Evolutionary conservation across 164 flowering plant species (phyloP).

Genomic region (Saururus chinensis): DNA sequence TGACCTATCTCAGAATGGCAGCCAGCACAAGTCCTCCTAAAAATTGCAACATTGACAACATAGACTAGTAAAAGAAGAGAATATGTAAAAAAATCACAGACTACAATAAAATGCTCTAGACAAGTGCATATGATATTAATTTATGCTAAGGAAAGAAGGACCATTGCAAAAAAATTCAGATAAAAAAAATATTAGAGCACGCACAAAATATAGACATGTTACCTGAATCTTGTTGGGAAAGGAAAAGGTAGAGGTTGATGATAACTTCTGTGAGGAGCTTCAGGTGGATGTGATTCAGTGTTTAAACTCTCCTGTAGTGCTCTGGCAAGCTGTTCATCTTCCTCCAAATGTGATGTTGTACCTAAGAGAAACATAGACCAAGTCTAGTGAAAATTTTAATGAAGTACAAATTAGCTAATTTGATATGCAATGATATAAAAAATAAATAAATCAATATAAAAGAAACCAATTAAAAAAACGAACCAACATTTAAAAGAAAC

Average conservation of each 20-base stretch:
- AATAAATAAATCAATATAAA: neutral
- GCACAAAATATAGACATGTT: neutral
- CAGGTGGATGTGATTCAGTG: slow-evolving; percentile 36
- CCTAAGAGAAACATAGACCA: slow-evolving; percentile 18
- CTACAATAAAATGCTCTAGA: no score
- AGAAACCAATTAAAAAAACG: neutral
- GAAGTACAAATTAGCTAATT: neutral
- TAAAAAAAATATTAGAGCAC: neutral
- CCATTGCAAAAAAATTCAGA: no score
- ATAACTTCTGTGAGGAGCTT: slow-evolving; percentile 21
- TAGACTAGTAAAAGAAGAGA: neutral
- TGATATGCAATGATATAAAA: no score
- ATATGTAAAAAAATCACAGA: neutral
- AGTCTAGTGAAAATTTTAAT: neutral
- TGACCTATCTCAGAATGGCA: slow-evolving; percentile 84
- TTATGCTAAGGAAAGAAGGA: neutral
- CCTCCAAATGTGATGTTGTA: slow-evolving; percentile 42
- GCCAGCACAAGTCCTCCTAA: slow-evolving; percentile 74
- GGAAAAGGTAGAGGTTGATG: slow-evolving; percentile 41
- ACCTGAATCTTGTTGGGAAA: slow-evolving; percentile 62
- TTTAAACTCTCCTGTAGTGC: slow-evolving; percentile 77
- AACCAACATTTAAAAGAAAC: neutral
- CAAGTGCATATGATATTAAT: no score
- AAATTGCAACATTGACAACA: neutral
- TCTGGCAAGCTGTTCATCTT: slow-evolving; percentile 84